Base-by-base conservation (phyloP, 805 yeast genomes). In the Candida mattraensis region DNA sequence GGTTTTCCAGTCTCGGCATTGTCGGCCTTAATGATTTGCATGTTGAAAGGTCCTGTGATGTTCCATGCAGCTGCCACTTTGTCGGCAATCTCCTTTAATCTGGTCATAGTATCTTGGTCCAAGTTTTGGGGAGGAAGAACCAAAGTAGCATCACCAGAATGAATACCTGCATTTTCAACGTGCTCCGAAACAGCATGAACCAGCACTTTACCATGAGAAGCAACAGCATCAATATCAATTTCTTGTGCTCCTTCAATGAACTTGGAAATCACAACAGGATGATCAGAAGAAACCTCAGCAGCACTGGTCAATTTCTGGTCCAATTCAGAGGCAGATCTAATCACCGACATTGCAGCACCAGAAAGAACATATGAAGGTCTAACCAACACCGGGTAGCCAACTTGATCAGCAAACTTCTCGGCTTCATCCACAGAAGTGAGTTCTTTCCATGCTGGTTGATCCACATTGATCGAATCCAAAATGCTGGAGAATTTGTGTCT, bases 271-370 rank as follows among this genome's bases (percentile, higher is more conserved):
- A 91, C 99, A 47, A 91, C 99, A 16, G 99, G 99, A 61, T 91
- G 94, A 57, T 93, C 98, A 45, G 88, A 84, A 21, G 96, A 86
- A 39, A 91, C 96, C 53, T 86, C 81, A 25, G 96, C 80, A 29
- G 99, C 99, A 54, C 82, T 80, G 42, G 83, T 78, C 54, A 91
- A 73, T 65, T 93, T 88, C 32, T 77, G 60, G 52, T 82, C 93
- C 50, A 91, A 76, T 63, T 93, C 97, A 30, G 73, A 68, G 60
- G 83, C 82, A 44, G 76, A 77, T 58, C 77, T 76, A 50, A 93
- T 89, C 27, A 88, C 96, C 44, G 93, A 83, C 99, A 91, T 93
- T 42, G 99, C 98, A 44, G 99, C 98, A 69, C 99, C 99, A 39
- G 96, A 86, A 47, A 91, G 74, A 31, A 91, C 99, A 58, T 91